These are phyloP conservation scores for Knufia petricola DNA, from an alignment of 2,329 filamentous ascomycete genomes.

Conservation along the genomic window DNA sequence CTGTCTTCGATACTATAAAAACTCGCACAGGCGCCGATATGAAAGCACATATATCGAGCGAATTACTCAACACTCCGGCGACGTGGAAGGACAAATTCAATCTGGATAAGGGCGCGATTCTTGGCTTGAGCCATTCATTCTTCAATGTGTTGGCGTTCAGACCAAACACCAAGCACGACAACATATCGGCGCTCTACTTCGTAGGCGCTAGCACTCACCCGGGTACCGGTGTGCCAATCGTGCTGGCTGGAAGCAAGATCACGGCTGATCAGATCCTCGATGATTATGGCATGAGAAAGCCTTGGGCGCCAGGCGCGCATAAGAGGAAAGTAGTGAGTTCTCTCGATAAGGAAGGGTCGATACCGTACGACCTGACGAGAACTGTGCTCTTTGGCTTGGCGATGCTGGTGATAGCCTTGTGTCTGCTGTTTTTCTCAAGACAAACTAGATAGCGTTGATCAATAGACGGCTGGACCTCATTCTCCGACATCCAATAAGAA, in stretches of 20 bases:
- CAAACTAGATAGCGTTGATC: neutral
- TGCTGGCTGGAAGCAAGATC: slow-evolving; percentile 59
- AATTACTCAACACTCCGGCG: slow-evolving; percentile 56
- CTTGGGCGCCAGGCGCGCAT: slow-evolving; percentile 29
- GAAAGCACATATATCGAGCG: slow-evolving; percentile 43
- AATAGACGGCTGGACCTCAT: no score
- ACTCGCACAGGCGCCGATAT: slow-evolving; percentile 50
- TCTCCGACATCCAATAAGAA: no score
- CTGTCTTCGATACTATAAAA: slow-evolving; percentile 53
- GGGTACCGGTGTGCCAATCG: slow-evolving; percentile 66
- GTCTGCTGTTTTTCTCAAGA: slow-evolving; percentile 4
- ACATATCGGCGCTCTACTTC: slow-evolving; percentile 48
- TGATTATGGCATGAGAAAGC: slow-evolving; percentile 30
- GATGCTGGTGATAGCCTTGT: slow-evolving; percentile 11
- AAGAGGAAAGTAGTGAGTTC: slow-evolving; percentile 15
- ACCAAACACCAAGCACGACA: slow-evolving; percentile 25
- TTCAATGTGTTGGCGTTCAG: slow-evolving; percentile 39
- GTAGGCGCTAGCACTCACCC: slow-evolving; percentile 68
- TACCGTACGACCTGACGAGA: slow-evolving; percentile 14
- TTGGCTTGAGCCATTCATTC: slow-evolving; percentile 62
- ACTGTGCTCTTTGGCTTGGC: slow-evolving; percentile 3
- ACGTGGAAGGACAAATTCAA: slow-evolving; percentile 62
- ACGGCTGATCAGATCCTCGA: slow-evolving; percentile 45
- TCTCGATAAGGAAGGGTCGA: slow-evolving; percentile 15
- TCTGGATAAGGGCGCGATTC: slow-evolving; percentile 63